Evolutionary conservation across 805 yeast species (phyloP), one percentile per base, ranked within the genome.

Genomic region (Myxozyma udenii): DNA sequence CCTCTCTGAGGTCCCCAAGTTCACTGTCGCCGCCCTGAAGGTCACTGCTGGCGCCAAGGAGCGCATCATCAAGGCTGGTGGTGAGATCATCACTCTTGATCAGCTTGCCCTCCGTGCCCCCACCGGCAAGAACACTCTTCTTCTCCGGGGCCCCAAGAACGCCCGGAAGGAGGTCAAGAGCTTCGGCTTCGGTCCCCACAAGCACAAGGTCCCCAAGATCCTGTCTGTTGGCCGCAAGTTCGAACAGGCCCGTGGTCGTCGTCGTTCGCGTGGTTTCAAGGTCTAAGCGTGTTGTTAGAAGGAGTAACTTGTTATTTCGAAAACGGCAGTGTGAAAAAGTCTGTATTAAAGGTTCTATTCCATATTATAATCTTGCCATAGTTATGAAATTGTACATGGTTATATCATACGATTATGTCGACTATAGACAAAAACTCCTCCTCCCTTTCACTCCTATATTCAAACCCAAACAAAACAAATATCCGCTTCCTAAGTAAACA

Each of bases 231-330:
- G 99, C 77, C 93, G 98, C 85, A 93, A 93, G 82, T 93, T 93
- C 85, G 98, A 93, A 85, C 89, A 93, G 80, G 99, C 97, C 72
- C 93, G 99, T 87, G 99, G 99, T 85, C 95, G 85, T 79, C 84
- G 99, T 82, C 85, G 81, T 77, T 90, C 98, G 67, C 89, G 95
- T 85, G 99, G 96, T 82, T 93, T 93, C 98, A 93, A 93, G 87
- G 99, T 93, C 80, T 93, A 91, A 88, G 41, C 38, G 37, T 21
- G 26, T 25, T n/a, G n/a, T n/a, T n/a, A n/a, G n/a, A n/a, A n/a
- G n/a, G 43, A 24, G 32, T 37, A 38, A 23, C 40, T 44, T 47
- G 25, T 46, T 32, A 40, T 39, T 46, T 46, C 39, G 39, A 39
- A 39, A 39, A 36, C 44, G 42, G 30, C 16, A 33, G 43, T 37